Evolutionary conservation across 306 rosid genomes (phyloP).

Genomic region (Abrus precatorius): DNA sequence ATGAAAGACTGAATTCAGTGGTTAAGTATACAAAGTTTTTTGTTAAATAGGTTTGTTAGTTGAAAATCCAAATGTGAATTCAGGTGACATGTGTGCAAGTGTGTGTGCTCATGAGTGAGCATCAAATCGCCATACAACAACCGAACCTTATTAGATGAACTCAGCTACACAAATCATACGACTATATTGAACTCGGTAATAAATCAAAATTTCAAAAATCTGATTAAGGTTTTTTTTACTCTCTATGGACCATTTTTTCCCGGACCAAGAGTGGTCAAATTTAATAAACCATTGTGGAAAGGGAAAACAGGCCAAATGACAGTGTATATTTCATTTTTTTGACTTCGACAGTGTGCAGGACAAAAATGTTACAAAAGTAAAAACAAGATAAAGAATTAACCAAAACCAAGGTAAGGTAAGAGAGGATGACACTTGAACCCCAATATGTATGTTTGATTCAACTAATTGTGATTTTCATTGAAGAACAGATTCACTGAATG

Average conservation of each 20-base stretch:
- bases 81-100: not conserved
- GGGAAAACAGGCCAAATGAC: not conserved
- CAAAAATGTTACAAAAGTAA: not conserved
- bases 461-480: not conserved
- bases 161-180: too few relatives aligned
- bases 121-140: not conserved
- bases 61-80: not conserved
- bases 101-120: constrained; percentile 1
- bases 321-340: not conserved
- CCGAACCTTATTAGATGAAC: too few relatives aligned
- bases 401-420: constrained; percentile 1
- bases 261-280: too few relatives aligned
- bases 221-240: too few relatives aligned
- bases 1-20: not conserved
- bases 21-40: not conserved
- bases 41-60: not conserved
- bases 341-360: not conserved
- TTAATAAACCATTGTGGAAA: not conserved
- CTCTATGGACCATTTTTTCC: too few relatives aligned
- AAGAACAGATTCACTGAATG: constrained; percentile 1
- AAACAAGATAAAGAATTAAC: not conserved
- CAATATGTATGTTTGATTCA: not conserved
- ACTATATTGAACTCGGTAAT: too few relatives aligned
- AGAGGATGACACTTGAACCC: not conserved
- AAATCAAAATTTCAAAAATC: too few relatives aligned